These are phyloP conservation scores for Giardia muris DNA, from an alignment of 208 protist genomes.

Conservation along the genomic window DNA sequence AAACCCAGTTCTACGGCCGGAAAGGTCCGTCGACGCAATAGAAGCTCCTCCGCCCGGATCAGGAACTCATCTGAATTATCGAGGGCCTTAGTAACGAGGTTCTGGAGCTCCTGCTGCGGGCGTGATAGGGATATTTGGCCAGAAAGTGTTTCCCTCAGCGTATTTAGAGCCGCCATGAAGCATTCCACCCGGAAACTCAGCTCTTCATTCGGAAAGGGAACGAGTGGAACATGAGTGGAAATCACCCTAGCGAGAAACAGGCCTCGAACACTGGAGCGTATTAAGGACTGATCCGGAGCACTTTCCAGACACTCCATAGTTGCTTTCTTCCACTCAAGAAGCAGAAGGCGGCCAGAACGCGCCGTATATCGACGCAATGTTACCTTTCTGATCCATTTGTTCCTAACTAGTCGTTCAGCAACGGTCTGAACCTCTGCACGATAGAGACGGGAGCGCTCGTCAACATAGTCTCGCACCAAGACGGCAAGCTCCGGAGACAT, in stretches of 20 bases:
- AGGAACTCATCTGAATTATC: neutral
- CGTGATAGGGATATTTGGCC: neutral
- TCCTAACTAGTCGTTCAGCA: neutral
- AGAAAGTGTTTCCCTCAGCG: neutral
- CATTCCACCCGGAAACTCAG: neutral
- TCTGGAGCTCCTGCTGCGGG: neutral
- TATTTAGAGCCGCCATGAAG: neutral
- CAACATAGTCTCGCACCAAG: neutral
- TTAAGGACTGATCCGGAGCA: too few relatives aligned
- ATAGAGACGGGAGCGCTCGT: neutral
- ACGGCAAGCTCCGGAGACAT: neutral
- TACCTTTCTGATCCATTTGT: neutral
- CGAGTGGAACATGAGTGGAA: neutral
- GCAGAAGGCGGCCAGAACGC: neutral
- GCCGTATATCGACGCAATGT: neutral
- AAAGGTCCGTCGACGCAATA: neutral
- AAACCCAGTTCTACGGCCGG: neutral
- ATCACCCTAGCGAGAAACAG: too few relatives aligned
- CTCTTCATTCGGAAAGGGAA: neutral
- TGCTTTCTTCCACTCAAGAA: too few relatives aligned
- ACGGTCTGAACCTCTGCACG: neutral
- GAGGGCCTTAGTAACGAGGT: neutral
- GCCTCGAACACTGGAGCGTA: too few relatives aligned
- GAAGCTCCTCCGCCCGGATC: neutral
- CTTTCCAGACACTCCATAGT: too few relatives aligned